These are phyloP conservation scores for Cryptococcus deneoformans DNA, from an alignment of 1,284 basidiomycete genomes.

Conservation along the genomic window DNA sequence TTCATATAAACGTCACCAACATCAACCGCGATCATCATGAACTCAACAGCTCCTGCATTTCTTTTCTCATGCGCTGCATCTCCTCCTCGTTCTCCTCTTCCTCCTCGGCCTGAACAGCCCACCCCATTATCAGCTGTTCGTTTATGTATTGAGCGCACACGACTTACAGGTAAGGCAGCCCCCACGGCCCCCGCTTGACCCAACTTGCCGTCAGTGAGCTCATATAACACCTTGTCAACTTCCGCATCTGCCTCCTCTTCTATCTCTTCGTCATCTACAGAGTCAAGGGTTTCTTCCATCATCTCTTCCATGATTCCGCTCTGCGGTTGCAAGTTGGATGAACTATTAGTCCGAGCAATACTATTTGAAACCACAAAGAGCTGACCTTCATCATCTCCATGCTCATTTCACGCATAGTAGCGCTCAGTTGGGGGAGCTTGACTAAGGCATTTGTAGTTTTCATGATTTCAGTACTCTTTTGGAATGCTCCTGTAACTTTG, in stretches of 20 bases:
- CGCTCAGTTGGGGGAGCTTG: constrained; percentile 87
- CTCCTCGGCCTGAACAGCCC: constrained; percentile 51
- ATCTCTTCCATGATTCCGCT: constrained; percentile 93
- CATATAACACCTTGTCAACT: constrained; percentile 94
- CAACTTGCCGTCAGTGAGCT: constrained; percentile 93
- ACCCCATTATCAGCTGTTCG: not conserved
- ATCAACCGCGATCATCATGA: constrained; percentile 47
- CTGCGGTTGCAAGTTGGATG: constrained; percentile 49
- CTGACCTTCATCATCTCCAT: constrained; percentile 97
- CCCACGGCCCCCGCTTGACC: constrained; percentile 74
- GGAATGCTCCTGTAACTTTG: constrained; percentile 94
- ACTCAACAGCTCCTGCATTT: constrained; percentile 79
- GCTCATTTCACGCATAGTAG: constrained; percentile 94
- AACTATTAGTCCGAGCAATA: not conserved
- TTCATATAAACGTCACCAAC: not conserved
- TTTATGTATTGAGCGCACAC: not conserved
- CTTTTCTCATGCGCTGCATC: constrained; percentile 81
- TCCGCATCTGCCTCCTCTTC: constrained; percentile 97
- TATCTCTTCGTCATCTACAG: constrained; percentile 82
- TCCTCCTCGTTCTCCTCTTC: constrained; percentile 79
- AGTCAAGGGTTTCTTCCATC: constrained; percentile 78
- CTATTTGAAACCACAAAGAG: not conserved
- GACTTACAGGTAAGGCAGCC: constrained; percentile 72
- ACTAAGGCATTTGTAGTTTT: constrained; percentile 90
- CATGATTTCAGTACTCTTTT: constrained; percentile 99